Base-by-base conservation (phyloP, 139 green algal species). In the Pleodorina starrii region DNA sequence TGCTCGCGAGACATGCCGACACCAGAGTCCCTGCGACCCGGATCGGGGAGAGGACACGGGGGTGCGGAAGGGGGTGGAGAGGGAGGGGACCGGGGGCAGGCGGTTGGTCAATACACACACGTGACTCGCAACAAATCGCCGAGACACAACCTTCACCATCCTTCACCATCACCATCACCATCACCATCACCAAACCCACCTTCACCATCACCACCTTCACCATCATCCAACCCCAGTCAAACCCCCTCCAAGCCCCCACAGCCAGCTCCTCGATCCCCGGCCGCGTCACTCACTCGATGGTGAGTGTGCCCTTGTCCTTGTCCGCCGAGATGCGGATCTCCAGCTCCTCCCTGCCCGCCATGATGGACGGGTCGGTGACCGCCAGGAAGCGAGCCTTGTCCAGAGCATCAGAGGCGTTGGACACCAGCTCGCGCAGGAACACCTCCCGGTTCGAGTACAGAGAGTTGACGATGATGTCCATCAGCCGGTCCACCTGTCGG, bases 391-490 rank as follows among this genome's bases (percentile, higher is more conserved):
- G 59, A 32, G 76, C 89, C 93, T 99, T 99, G 94, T 99, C 98
- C 77, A 99, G 94, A 0, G 98, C 98, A 89, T 99, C 98, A 25
- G 88, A 96, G 32, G 96, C 96, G 90, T 99, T 99, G 93, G 91
- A 97, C 68, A 99, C 93, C 40, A 99, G 93, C 94, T 99, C 97
- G 12, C 97, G 93, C 43, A 98, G 91, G 91, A 99, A 99, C 0
- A 99, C 95, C 83, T 99, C 97, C 5, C 95, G 86, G 95, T 99
- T 99, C 90, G 92, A 97, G 97, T 99, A 99, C 73, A 99, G 94
- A 71, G 91, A 97, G 96, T 99, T 99, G n/a, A 99, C 97, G 72
- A 99, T 99, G 92, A 99, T 97, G 93, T 99, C 97, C 97, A 99
- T 97, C 59, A 99, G 93, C 46, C 97, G 95, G 93, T 98, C 96